Percentiles rank a stretch among this genome's conserved stretches.
phyloP scores from a whole-genome alignment of 306 rosid genomes.

The Cicer pinnatifidum region DNA sequence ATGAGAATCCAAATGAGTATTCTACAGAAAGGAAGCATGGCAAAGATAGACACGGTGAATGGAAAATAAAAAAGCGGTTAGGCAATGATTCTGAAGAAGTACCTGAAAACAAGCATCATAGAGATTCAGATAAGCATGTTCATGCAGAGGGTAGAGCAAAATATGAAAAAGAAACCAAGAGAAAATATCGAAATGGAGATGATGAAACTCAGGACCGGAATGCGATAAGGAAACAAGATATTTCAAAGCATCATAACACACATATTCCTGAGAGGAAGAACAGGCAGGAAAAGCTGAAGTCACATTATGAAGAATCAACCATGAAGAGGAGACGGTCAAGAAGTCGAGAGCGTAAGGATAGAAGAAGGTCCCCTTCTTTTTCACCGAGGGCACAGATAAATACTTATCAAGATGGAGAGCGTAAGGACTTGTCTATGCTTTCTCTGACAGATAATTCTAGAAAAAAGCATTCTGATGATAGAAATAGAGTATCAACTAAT shows the following conservation, averaged over 20 bases:
- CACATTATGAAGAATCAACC: slow-evolving; percentile 62
- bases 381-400: slow-evolving; percentile 60
- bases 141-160: slow-evolving; percentile 53
- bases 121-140: slow-evolving; percentile 59
- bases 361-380: slow-evolving; percentile 59
- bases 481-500: slow-evolving; percentile 10
- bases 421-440: slow-evolving; percentile 50
- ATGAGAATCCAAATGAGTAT: slow-evolving; percentile 54
- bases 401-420: slow-evolving; percentile 49
- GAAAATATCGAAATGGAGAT: slow-evolving; percentile 59
- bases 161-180: slow-evolving; percentile 64
- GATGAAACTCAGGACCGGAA: slow-evolving; percentile 57
- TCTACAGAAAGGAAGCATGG: slow-evolving; percentile 55
- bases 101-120: slow-evolving; percentile 61
- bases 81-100: slow-evolving; percentile 49
- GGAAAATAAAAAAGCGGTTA: slow-evolving; percentile 38
- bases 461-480: slow-evolving; percentile 54
- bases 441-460: slow-evolving; percentile 60
- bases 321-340: slow-evolving; percentile 66
- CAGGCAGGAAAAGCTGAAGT: slow-evolving; percentile 52
- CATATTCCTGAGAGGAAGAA: slow-evolving; percentile 57
- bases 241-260: slow-evolving; percentile 47
- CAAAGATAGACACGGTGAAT: slow-evolving; percentile 42
- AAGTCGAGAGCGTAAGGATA: slow-evolving; percentile 62
- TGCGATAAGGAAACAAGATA: slow-evolving; percentile 56